phyloP scores from a whole-genome alignment of 108 stramenopile species.

The Cylindrotheca closterium region DNA sequence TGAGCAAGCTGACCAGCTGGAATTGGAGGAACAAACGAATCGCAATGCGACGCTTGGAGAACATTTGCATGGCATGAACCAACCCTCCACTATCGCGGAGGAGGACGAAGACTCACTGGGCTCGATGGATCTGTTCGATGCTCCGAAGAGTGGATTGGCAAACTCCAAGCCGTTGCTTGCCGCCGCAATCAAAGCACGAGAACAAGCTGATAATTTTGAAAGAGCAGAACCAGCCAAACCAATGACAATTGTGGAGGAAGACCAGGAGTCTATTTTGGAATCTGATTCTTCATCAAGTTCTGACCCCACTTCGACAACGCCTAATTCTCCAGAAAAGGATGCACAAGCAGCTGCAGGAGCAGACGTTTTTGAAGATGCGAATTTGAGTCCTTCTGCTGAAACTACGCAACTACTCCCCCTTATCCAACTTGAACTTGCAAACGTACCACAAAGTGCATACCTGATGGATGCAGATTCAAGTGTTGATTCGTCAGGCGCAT shows the following conservation, averaged over 20 bases:
- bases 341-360: no score
- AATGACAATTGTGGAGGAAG: background rate
- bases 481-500: no score
- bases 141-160: background rate
- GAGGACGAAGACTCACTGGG: constrained; percentile 2
- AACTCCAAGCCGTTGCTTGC: constrained; percentile 10
- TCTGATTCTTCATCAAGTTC: no score
- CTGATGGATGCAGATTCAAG: no score
- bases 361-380: no score
- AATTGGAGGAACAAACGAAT: background rate
- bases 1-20: constrained; percentile 4
- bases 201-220: constrained; percentile 1
- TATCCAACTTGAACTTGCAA: no score
- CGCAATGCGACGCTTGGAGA: background rate
- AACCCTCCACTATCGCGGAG: constrained; percentile 3
- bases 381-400: no score
- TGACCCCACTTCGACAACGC: no score
- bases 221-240: background rate
- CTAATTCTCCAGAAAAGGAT: no score
- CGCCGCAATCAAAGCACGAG: constrained; percentile 19
- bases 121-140: constrained; percentile 10
- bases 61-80: background rate
- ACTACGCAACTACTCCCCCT: no score
- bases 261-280: no score
- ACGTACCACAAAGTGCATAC: no score